Evolutionary conservation across 768 basidiomycete species (phyloP).

Genomic region (Tephrocybe rancida): DNA sequence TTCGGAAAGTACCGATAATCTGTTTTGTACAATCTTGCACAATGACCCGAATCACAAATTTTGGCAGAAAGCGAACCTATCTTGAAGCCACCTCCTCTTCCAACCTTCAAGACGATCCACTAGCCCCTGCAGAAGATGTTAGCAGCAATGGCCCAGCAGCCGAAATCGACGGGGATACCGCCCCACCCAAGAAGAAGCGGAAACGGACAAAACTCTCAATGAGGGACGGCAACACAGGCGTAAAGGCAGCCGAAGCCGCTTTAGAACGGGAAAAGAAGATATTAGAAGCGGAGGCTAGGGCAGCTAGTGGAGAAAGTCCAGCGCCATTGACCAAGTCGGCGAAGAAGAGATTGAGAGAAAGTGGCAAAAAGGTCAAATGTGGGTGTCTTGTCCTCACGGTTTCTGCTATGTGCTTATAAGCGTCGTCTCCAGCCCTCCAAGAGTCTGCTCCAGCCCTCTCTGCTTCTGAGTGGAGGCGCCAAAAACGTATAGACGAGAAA

Average conservation of each 20-base stretch:
- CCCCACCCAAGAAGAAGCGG: slow-evolving; percentile 56
- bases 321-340: slow-evolving; percentile 21
- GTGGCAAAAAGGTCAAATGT: slow-evolving; percentile 31
- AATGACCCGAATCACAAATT: slow-evolving; percentile 78
- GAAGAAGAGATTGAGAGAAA: slow-evolving; percentile 34
- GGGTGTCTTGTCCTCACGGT: slow-evolving; percentile 25
- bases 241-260: slow-evolving; percentile 25
- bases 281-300: slow-evolving; percentile 11
- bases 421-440: not conserved
- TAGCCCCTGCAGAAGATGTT: slow-evolving; percentile 5
- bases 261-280: slow-evolving; percentile 13
- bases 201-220: slow-evolving; percentile 56
- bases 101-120: slow-evolving; percentile 19
- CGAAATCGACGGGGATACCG: slow-evolving; percentile 13
- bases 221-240: slow-evolving; percentile 33
- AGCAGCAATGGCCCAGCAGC: slow-evolving; percentile 1
- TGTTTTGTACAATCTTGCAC: not conserved
- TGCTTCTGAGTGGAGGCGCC: slow-evolving; percentile 60
- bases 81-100: slow-evolving; percentile 59
- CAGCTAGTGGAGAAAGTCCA: slow-evolving; percentile 17
- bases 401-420: not conserved
- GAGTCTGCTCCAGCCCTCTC: slow-evolving; percentile 12
- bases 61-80: slow-evolving; percentile 75
- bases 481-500: slow-evolving; percentile 63
- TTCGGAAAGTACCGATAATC: slow-evolving; percentile 6